Percentiles rank a stretch among this genome's conserved stretches.
Evolutionary conservation across 2,329 filamentous ascomycete genomes (phyloP).

Genomic region (Trichoderma aggressivum): DNA sequence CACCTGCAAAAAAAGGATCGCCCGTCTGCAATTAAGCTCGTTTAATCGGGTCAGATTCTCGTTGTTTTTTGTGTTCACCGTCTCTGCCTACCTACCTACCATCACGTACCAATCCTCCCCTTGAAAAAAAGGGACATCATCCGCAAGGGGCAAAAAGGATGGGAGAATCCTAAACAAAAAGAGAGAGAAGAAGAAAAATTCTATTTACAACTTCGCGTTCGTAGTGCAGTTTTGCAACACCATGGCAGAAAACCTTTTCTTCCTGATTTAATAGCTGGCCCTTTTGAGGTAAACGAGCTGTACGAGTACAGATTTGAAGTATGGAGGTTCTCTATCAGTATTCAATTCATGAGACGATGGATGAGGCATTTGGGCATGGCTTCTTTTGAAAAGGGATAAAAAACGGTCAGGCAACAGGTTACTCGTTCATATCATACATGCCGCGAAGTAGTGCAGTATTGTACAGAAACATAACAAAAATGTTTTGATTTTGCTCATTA

Average conservation of each 20-base stretch:
- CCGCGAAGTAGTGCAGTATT: constrained; percentile 13
- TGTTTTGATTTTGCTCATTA: constrained; percentile 11
- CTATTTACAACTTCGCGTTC: neutral
- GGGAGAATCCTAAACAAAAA: neutral
- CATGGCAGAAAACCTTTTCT: neutral
- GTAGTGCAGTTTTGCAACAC: neutral
- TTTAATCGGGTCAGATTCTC: neutral
- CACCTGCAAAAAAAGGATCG: neutral
- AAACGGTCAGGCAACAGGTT: neutral
- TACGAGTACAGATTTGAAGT: constrained; percentile 10
- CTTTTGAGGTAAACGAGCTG: neutral
- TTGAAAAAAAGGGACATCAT: neutral
- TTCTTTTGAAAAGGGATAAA: neutral
- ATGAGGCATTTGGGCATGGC: neutral
- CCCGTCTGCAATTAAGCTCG: neutral
- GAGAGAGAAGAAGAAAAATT: neutral
- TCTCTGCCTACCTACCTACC: neutral
- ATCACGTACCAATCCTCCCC: neutral
- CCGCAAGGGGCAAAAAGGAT: neutral
- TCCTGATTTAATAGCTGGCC: neutral
- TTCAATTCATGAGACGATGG: neutral
- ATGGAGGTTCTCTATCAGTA: neutral
- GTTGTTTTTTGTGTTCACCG: neutral
- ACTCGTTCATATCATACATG: constrained; percentile 9
- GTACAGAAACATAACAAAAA: constrained; percentile 19